Evolutionary conservation across 352 stramenopile species (phyloP).

Genomic region (Phytophthora uliginosa): DNA sequence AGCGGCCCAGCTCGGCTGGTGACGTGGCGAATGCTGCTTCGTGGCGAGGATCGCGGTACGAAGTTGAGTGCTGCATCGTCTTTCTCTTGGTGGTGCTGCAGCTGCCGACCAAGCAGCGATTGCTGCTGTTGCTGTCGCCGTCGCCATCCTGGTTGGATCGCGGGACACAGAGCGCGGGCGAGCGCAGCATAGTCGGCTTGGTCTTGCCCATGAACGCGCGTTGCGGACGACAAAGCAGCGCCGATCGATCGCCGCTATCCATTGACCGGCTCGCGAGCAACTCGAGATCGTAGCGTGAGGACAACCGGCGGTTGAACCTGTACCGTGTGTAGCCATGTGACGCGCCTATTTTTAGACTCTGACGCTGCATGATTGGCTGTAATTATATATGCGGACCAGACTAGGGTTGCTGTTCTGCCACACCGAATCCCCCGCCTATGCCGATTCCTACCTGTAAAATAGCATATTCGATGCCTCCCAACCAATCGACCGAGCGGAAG

Average conservation of each 20-base stretch:
- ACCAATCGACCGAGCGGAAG: constrained; percentile 26
- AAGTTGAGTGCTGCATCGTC: constrained; percentile 23
- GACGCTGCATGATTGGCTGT: constrained; percentile 10
- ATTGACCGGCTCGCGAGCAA: constrained; percentile 19
- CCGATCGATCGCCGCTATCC: constrained; percentile 22
- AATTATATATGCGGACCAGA: neutral
- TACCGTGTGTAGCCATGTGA: constrained; percentile 35
- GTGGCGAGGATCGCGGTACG: constrained; percentile 5
- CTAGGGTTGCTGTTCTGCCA: constrained; percentile 5
- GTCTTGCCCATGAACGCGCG: constrained; percentile 23
- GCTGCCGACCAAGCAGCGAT: constrained; percentile 2
- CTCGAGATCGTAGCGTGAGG: constrained; percentile 1
- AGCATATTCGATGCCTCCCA: constrained; percentile 33
- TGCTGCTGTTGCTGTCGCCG: neutral
- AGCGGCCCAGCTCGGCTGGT: neutral
- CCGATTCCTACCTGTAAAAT: constrained; percentile 11
- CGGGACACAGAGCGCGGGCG: constrained; percentile 3
- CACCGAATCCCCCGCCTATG: constrained; percentile 5
- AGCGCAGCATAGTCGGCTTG: constrained; percentile 4
- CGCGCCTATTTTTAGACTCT: constrained; percentile 25
- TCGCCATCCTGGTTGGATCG: constrained; percentile 39
- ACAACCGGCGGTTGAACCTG: constrained; percentile 11
- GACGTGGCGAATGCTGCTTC: constrained; percentile 13
- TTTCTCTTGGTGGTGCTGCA: constrained; percentile 3
- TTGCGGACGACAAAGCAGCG: constrained; percentile 6